Conservation (phyloP, 257 asterid species). For the Misopates orontium region DNA sequence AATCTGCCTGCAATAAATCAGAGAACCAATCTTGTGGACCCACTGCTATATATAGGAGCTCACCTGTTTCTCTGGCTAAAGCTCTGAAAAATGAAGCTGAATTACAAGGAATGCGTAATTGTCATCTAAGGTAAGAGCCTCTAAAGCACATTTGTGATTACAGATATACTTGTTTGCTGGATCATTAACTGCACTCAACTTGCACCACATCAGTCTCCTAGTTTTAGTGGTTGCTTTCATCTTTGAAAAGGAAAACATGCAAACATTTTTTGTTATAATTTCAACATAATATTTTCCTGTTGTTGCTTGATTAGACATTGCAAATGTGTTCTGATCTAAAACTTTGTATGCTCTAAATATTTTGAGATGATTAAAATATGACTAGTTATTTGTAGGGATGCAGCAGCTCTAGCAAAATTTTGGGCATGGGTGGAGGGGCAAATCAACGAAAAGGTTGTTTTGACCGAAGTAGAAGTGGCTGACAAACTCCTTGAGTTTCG, state of each 20-base stretch:
- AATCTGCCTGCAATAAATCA: conserved; percentile 57
- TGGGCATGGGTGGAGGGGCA: conserved; percentile 97
- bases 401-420: conserved; percentile 91
- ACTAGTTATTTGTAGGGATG: conserved; percentile 61
- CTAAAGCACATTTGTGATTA: not conserved
- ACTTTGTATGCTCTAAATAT: no score
- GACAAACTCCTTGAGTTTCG: conserved; percentile 90
- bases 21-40: conserved; percentile 45
- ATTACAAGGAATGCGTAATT: conserved; percentile 83
- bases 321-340: no score
- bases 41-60: conserved; percentile 52
- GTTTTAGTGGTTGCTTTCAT: no score
- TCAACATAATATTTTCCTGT: no score
- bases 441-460: conserved; percentile 46
- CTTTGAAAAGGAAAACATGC: no score
- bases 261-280: no score
- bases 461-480: conserved; percentile 83
- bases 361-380: conserved; percentile 17
- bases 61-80: conserved; percentile 85
- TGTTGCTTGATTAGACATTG: no score
- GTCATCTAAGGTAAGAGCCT: conserved; percentile 76
- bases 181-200: not conserved
- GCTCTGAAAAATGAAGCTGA: conserved; percentile 96
- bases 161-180: not conserved
- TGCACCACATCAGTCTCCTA: not conserved